Evolutionary conservation across 2,329 filamentous ascomycete species (phyloP).

Genomic region (Botrytis paeoniae): DNA sequence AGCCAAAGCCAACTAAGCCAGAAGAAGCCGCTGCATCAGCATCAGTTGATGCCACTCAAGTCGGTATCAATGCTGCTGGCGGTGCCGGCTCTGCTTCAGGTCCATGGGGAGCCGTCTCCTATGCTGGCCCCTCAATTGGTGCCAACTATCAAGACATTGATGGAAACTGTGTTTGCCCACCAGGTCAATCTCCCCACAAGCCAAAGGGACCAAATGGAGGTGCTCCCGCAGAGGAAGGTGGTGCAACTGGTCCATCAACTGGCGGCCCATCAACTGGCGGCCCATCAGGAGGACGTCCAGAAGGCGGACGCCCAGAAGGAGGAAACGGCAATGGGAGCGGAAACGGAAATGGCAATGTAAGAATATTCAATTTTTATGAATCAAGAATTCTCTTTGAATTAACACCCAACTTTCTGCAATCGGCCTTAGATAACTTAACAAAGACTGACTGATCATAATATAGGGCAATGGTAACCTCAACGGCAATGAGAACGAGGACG

Average conservation of each 20-base stretch:
- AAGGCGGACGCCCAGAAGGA: not conserved
- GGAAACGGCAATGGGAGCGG: not conserved
- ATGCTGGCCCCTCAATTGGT: not conserved
- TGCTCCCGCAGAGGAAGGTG: not conserved
- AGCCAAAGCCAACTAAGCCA: not conserved
- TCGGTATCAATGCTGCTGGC: not conserved
- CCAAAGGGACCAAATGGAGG: not conserved
- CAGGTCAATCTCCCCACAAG: not conserved
- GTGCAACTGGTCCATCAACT: too few species aligned
- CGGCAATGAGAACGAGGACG: not conserved
- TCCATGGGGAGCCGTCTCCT: not conserved
- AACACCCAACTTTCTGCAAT: not conserved
- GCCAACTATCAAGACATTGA: slow-evolving; percentile 2
- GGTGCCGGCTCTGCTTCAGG: not conserved
- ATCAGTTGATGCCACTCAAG: not conserved
- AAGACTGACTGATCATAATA: not conserved
- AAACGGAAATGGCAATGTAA: not conserved
- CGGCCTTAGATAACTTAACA: fast-evolving
- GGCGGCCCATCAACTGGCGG: not conserved
- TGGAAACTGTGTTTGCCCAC: slow-evolving; percentile 3
- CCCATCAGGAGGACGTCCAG: not conserved
- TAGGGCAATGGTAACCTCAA: not conserved
- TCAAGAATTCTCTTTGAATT: too few species aligned
- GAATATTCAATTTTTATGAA: not conserved
- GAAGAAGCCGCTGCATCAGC: not conserved